phyloP scores from a whole-genome alignment of 2,329 filamentous ascomycete genomes.

The Blastomyces parvus region DNA sequence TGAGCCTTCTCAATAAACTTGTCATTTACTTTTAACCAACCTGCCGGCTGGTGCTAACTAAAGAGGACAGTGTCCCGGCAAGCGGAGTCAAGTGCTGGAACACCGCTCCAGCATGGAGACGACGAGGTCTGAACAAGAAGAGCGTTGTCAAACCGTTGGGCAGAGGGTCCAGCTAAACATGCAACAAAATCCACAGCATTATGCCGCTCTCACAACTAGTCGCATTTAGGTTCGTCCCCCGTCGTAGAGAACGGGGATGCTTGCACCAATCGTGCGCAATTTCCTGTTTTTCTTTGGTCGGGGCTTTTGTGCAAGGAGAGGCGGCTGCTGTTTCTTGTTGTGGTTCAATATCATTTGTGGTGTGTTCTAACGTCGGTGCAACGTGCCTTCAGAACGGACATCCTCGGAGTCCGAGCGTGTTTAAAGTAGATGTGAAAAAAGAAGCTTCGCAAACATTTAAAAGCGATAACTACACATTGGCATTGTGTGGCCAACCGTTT shows the following conservation, averaged over 20 bases:
- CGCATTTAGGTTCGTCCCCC: constrained; percentile 4
- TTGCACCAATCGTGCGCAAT: background rate
- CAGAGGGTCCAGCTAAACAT: background rate
- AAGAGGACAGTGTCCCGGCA: background rate
- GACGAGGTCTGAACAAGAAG: background rate
- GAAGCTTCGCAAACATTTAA: too few species aligned
- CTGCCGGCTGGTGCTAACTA: background rate
- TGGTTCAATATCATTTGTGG: background rate
- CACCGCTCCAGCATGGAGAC: background rate
- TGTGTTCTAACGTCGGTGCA: background rate
- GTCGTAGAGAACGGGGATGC: background rate
- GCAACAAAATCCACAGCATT: background rate
- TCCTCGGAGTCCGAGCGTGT: too few species aligned
- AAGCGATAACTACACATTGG: background rate
- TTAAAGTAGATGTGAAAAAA: too few species aligned
- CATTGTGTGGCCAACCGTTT: background rate
- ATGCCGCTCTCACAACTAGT: background rate
- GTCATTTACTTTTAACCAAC: background rate
- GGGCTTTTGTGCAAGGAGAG: background rate
- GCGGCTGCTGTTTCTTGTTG: background rate
- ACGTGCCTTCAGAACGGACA: background rate
- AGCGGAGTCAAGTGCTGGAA: background rate
- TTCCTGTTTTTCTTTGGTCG: background rate
- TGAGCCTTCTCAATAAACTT: background rate
- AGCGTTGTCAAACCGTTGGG: background rate